Base-by-base conservation (phyloP, 1,139 yeast species). In the Chernovozyma sophiae-reginae region DNA sequence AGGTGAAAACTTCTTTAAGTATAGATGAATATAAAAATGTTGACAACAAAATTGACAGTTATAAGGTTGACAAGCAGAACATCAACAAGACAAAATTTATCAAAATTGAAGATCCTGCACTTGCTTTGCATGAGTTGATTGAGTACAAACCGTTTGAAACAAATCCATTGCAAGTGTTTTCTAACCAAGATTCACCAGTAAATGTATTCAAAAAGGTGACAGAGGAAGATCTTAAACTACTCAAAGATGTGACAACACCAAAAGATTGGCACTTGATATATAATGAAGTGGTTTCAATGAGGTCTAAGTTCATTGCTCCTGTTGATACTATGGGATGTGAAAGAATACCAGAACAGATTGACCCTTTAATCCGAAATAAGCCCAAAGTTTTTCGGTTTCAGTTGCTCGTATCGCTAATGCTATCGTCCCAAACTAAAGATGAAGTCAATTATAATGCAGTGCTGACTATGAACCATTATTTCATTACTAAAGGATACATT, bases 261-360 rank as follows among this genome's bases (percentile, higher is more conserved):
- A 51, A 56, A 27, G 66, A 69, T 44, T 81, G 82, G 66, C 53
- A 60, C 34, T 65, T 69, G 3, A 72, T 86, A 17, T 85, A 86
- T 50, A 65, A 77, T 32, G 75, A 69, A 36, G 73, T 87, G 30
- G 80, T 81, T 32, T 60, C 58, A 22, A 83, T 86, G 90, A 66
- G 96, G 42, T 50, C 72, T 7, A 66, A 70, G 40, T 69, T 81
- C 20, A 56, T 65, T 14, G 80, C 97, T 0, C 96, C 97, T 0
- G 97, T 90, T 1, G 97, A 90, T 55, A 71, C 80, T 0, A 81
- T 86, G 75, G 97, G 97, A 3, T 87, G 96, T 57, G 92, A 85
- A 33, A 65, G 81, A 35, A 72, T 87, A 34, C 92, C 95, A 0
- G 66, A 70, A 30, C 55, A 72, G 23, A 60, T 70, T 30, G 56